Conservation (phyloP, 2,329 filamentous ascomycete genomes). For the Neofusicoccum sp. region DNA sequence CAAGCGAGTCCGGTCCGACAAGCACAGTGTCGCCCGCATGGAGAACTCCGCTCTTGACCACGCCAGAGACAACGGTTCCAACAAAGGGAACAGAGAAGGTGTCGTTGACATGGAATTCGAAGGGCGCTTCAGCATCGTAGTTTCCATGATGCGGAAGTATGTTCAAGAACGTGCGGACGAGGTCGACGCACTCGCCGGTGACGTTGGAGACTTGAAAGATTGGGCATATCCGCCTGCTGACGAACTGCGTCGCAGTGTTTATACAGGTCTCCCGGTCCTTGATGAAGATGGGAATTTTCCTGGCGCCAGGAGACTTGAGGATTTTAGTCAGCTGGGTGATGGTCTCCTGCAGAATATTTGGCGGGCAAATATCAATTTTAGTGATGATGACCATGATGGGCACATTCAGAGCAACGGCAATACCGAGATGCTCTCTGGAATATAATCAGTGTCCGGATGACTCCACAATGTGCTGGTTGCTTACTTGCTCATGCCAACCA, state of each 20-base stretch:
- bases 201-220: slow-evolving; percentile 99
- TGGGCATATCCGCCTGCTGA: slow-evolving; percentile 92
- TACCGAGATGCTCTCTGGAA: slow-evolving; percentile 80
- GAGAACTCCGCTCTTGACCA: slow-evolving; percentile 80
- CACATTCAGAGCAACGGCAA: slow-evolving; percentile 91
- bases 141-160: slow-evolving; percentile 93
- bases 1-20: slow-evolving; percentile 86
- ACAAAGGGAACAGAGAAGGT: slow-evolving; percentile 98
- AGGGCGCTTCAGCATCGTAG: slow-evolving; percentile 83
- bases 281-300: slow-evolving; percentile 96
- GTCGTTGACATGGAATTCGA: slow-evolving; percentile 96
- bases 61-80: slow-evolving; percentile 92
- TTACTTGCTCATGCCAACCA: slow-evolving; percentile 91
- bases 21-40: slow-evolving; percentile 89
- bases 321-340: slow-evolving; percentile 90
- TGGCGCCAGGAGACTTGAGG: slow-evolving; percentile 87
- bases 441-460: neutral
- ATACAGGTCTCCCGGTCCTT: slow-evolving; percentile 89
- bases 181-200: slow-evolving; percentile 85
- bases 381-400: slow-evolving; percentile 97
- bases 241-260: slow-evolving; percentile 93
- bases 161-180: slow-evolving; percentile 91
- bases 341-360: slow-evolving; percentile 92
- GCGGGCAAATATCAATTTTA: slow-evolving; percentile 97
- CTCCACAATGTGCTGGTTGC: neutral